These are phyloP conservation scores for Apiotrichum domesticum DNA, from an alignment of 1,284 basidiomycete genomes.

Conservation along the genomic window DNA sequence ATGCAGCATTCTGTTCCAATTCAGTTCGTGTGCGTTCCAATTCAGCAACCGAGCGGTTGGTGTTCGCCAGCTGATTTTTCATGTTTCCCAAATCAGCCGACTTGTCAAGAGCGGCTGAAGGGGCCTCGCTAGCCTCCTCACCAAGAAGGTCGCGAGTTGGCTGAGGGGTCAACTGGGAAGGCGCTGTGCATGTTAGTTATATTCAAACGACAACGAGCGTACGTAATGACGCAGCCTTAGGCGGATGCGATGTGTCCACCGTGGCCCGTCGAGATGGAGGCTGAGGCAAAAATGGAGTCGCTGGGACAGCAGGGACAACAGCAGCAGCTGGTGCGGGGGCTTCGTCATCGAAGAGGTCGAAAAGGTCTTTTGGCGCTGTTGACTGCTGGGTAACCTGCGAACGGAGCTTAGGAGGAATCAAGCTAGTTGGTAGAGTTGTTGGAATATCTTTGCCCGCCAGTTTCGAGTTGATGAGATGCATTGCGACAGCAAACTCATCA, in stretches of 20 bases:
- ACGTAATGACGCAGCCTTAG: not conserved
- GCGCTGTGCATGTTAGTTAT: not conserved
- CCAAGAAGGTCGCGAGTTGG: slow-evolving; percentile 37
- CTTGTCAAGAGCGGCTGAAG: slow-evolving; percentile 41
- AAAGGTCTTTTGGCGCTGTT: slow-evolving; percentile 39
- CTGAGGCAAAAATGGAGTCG: slow-evolving; percentile 24
- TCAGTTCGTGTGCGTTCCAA: slow-evolving; percentile 38
- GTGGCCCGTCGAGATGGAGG: slow-evolving; percentile 16
- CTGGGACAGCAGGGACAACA: slow-evolving; percentile 1
- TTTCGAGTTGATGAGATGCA: slow-evolving; percentile 88
- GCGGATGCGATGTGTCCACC: not conserved
- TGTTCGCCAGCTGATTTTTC: slow-evolving; percentile 77
- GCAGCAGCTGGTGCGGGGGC: slow-evolving; percentile 6
- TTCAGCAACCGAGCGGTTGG: slow-evolving; percentile 51
- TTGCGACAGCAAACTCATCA: slow-evolving; percentile 93
- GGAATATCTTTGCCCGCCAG: slow-evolving; percentile 81
- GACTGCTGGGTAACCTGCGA: not conserved
- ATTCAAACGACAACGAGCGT: not conserved
- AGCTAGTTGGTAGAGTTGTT: slow-evolving; percentile 58
- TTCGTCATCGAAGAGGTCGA: slow-evolving; percentile 43
- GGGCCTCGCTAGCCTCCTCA: slow-evolving; percentile 29
- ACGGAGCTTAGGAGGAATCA: slow-evolving; percentile 65
- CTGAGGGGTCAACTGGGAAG: not conserved
- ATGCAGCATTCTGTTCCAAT: slow-evolving; percentile 48
- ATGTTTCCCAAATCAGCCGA: slow-evolving; percentile 72